A percentile compares a stretch with the other conserved stretches of the same genome.
These are phyloP conservation scores for Coemansia sp. DNA, from an alignment of 192 early-diverging fungal genomes.

Conservation along the genomic window DNA sequence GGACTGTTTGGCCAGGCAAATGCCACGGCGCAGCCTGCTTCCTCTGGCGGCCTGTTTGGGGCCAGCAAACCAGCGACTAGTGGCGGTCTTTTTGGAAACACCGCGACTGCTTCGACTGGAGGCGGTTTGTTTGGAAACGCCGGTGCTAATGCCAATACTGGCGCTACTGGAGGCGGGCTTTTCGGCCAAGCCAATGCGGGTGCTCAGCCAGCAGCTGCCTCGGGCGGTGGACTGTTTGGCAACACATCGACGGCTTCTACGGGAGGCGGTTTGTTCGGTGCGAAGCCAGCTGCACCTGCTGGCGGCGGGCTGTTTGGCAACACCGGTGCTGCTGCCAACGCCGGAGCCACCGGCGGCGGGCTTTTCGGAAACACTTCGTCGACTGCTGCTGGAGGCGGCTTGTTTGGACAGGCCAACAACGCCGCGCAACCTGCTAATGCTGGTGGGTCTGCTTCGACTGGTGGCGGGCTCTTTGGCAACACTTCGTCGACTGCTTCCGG, in stretches of 20 bases:
- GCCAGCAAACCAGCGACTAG: constrained; percentile 12
- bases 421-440: neutral
- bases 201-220: neutral
- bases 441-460: neutral
- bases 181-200: constrained; percentile 3
- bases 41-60: constrained; percentile 37
- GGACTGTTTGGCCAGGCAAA: constrained; percentile 12
- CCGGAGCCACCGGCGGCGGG: neutral
- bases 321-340: neutral
- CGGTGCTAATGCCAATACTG: constrained; percentile 10
- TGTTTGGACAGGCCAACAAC: constrained; percentile 31
- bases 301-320: constrained; percentile 23
- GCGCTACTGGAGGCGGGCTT: constrained; percentile 15
- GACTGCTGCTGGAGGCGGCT: constrained; percentile 9
- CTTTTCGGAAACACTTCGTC: constrained; percentile 4
- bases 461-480: constrained; percentile 26
- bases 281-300: neutral
- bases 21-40: constrained; percentile 21
- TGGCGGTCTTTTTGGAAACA: constrained; percentile 35
- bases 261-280: constrained; percentile 7
- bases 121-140: constrained; percentile 37
- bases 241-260: neutral
- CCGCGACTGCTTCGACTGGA: constrained; percentile 5
- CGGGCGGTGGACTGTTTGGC: constrained; percentile 29
- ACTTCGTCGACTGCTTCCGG: constrained; percentile 22